Conservation (phyloP, 2,329 filamentous ascomycete genomes). For the Pseudogymnoascus sp. region DNA sequence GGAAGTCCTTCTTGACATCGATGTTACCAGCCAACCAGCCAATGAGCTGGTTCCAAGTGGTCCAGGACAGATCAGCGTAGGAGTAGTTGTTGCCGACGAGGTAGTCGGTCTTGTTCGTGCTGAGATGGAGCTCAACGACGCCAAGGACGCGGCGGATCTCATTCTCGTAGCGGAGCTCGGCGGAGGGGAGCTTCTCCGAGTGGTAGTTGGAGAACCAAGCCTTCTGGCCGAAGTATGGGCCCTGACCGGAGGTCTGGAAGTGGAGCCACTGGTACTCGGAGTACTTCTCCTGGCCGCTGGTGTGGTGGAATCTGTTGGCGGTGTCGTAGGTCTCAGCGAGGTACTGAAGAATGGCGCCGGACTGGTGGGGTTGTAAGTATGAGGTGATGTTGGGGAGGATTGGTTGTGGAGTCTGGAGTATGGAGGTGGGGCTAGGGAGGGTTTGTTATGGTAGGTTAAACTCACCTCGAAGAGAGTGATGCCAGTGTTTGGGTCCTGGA, state of each 20-base stretch:
- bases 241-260: conserved; percentile 33
- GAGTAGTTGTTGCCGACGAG: conserved; percentile 32
- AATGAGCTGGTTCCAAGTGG: conserved; percentile 23
- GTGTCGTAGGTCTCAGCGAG: conserved; percentile 33
- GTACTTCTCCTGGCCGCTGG: conserved; percentile 24
- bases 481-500: conserved; percentile 33
- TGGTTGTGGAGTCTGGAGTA: not conserved
- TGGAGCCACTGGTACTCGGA: conserved; percentile 30
- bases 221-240: conserved; percentile 33
- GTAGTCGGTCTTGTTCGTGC: conserved; percentile 23
- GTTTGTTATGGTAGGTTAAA: not conserved
- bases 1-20: not conserved
- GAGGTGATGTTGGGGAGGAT: not conserved
- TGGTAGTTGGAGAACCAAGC: conserved; percentile 29
- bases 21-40: not conserved
- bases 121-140: conserved; percentile 35
- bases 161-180: conserved; percentile 35
- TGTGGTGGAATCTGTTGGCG: conserved; percentile 29
- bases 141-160: conserved; percentile 29
- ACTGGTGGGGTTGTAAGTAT: conserved; percentile 10
- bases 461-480: conserved; percentile 34
- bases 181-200: conserved; percentile 34
- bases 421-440: not conserved
- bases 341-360: conserved; percentile 36
- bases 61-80: conserved; percentile 33